Percentiles rank a stretch among this genome's conserved stretches.
These are phyloP conservation scores for Colletotrichum tropicicola DNA, from an alignment of 2,329 filamentous ascomycete species.

Conservation along the genomic window DNA sequence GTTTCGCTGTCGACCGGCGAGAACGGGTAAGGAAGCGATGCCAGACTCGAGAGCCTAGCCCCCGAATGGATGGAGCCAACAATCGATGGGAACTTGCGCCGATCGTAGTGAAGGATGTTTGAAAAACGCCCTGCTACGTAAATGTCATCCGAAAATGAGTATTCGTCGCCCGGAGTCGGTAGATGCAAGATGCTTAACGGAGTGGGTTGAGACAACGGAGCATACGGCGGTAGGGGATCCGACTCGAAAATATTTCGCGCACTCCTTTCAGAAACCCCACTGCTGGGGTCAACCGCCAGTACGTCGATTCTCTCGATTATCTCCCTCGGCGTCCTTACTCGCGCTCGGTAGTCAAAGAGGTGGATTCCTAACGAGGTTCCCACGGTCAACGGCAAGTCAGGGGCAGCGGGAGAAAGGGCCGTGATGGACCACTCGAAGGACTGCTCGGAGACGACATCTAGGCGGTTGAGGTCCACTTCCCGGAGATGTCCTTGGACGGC, in stretches of 20 bases:
- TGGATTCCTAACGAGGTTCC: slow-evolving; percentile 85
- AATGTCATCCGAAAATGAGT: slow-evolving; percentile 77
- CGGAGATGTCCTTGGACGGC: slow-evolving; percentile 80
- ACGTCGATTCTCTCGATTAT: slow-evolving; percentile 26
- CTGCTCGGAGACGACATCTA: slow-evolving; percentile 74
- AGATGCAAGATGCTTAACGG: slow-evolving; percentile 86
- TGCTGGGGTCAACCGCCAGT: slow-evolving; percentile 38
- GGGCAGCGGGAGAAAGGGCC: slow-evolving; percentile 76
- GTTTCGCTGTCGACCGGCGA: slow-evolving; percentile 69
- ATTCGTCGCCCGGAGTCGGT: slow-evolving; percentile 60
- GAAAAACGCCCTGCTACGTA: slow-evolving; percentile 91
- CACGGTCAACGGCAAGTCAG: slow-evolving; percentile 79
- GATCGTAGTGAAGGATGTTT: slow-evolving; percentile 88
- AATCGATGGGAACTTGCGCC: slow-evolving; percentile 82
- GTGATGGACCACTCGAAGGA: slow-evolving; percentile 86
- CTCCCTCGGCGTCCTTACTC: slow-evolving; percentile 42
- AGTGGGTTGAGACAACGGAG: slow-evolving; percentile 80
- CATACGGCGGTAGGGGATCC: slow-evolving; percentile 66
- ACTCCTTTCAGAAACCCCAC: slow-evolving; percentile 40
- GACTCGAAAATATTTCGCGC: slow-evolving; percentile 56
- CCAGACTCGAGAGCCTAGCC: slow-evolving; percentile 77
- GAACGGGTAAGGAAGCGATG: slow-evolving; percentile 74
- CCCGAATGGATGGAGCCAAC: slow-evolving; percentile 85
- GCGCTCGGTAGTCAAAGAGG: slow-evolving; percentile 77
- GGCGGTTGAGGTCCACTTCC: slow-evolving; percentile 81